Conservation (phyloP, 805 yeast species). For the Ascoidea asiatica region DNA sequence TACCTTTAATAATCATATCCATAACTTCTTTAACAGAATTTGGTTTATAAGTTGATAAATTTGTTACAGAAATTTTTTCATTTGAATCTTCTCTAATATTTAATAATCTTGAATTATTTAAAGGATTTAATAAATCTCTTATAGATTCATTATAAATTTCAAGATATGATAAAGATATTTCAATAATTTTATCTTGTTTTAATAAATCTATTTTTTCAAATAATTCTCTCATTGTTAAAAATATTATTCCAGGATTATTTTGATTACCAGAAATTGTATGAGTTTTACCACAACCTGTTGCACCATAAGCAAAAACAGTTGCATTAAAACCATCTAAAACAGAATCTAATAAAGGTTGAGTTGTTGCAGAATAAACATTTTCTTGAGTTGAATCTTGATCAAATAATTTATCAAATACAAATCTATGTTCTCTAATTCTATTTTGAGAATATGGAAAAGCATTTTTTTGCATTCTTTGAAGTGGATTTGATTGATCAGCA, state of each 20-base stretch:
- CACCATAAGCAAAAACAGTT: slow-evolving; percentile 92
- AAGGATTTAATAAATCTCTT: slow-evolving; percentile 61
- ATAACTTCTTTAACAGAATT: slow-evolving; percentile 55
- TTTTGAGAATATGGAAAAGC: slow-evolving; percentile 26
- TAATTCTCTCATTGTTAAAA: slow-evolving; percentile 63
- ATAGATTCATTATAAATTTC: slow-evolving; percentile 90
- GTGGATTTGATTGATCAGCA: slow-evolving; percentile 48
- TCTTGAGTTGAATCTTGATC: slow-evolving; percentile 52
- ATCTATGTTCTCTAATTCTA: slow-evolving; percentile 58
- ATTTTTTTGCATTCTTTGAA: slow-evolving; percentile 30
- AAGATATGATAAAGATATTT: slow-evolving; percentile 56
- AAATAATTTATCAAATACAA: slow-evolving; percentile 71
- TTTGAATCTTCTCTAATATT: slow-evolving; percentile 61
- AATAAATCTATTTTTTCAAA: slow-evolving; percentile 46
- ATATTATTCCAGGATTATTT: slow-evolving; percentile 66
- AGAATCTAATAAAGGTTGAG: slow-evolving; percentile 58
- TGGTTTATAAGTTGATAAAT: slow-evolving; percentile 53
- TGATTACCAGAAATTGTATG: slow-evolving; percentile 75
- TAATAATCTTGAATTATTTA: slow-evolving; percentile 28
- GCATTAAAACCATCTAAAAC: slow-evolving; percentile 80
- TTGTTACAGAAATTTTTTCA: slow-evolving; percentile 55
- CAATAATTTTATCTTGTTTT: slow-evolving; percentile 40
- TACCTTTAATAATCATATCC: slow-evolving; percentile 65
- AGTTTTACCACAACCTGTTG: slow-evolving; percentile 97
- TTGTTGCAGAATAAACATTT: slow-evolving; percentile 53